Evolutionary conservation across 2,329 filamentous ascomycete genomes (phyloP), one percentile per base, ranked within the genome.

Genomic region (Fusarium newnesense): DNA sequence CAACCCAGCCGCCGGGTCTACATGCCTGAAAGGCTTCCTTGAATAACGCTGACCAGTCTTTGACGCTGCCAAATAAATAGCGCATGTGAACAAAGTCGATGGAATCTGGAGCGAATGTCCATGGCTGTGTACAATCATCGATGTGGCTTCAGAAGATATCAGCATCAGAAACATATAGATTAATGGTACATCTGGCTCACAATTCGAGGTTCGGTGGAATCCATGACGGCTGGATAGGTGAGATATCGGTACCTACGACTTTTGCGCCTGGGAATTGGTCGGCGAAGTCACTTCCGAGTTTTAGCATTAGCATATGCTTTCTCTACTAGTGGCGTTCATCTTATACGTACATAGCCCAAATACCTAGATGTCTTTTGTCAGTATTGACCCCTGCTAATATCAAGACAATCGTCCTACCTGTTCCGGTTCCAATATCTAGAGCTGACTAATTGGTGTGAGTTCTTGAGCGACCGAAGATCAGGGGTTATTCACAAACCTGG

Each of bases 71-170:
- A 7, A 85, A 81, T 65, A 91, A 81, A 72, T 87, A 83, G 46
- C 87, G 85, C 8, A 87, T 87, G 76, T 91, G 90, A 63, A 92
- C 86, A 73, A 86, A 89, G 78, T 92, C 89, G 72, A 90, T 88
- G 34, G 83, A 78, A 60, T 66, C 61, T 2, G 42, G 57, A 7
- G 46, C 59, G 36, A 75, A 80, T 4, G 77, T 79, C 79, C 79
- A 80, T 30, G 70, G 18, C 73, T 76, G 58, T 70, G 77, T 62
- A 73, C 77, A 65, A 80, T 81, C 46, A 79, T 82, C 68, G 19
- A 70, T 69, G 4, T 64, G n/a, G 19, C 67, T 59, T 32, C 0
- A 10, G 21, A 15, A n/a, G 10, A 6, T 15, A 44, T 56, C 8
- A 43, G 37, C 9, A 1, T 13, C 9, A 19, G 0, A 6, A 0